phyloP scores from a whole-genome alignment of 805 yeast species.

The Pichia ethanolica region DNA sequence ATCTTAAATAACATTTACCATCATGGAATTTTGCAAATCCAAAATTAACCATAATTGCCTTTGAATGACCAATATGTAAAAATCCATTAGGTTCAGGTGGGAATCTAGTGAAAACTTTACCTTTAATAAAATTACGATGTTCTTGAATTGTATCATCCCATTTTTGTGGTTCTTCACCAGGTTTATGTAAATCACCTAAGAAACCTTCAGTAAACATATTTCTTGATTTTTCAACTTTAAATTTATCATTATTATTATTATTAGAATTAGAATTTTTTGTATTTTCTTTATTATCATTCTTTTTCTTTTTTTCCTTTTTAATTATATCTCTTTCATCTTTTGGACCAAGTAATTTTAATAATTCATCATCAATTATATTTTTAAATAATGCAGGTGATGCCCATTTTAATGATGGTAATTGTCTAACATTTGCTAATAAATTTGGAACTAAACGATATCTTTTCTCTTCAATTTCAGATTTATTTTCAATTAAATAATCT shows the following conservation, averaged over 20 bases:
- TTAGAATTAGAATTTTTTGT: neutral
- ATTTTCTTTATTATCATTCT: slow-evolving; percentile 47
- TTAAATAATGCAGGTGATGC: slow-evolving; percentile 84
- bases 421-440: slow-evolving; percentile 69
- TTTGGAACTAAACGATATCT: slow-evolving; percentile 77
- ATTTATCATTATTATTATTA: slow-evolving; percentile 1
- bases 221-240: slow-evolving; percentile 30
- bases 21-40: slow-evolving; percentile 87
- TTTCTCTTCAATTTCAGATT: slow-evolving; percentile 53
- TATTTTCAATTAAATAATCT: slow-evolving; percentile 52
- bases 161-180: slow-evolving; percentile 91
- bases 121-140: slow-evolving; percentile 72
- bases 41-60: slow-evolving; percentile 95
- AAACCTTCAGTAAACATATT: slow-evolving; percentile 95
- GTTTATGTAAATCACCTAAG: slow-evolving; percentile 87
- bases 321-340: slow-evolving; percentile 89
- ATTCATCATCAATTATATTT: slow-evolving; percentile 73
- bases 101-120: slow-evolving; percentile 85
- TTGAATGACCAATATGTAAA: slow-evolving; percentile 94
- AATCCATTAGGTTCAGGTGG: slow-evolving; percentile 99
- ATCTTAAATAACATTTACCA: slow-evolving; percentile 88
- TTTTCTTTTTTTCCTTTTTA: slow-evolving; percentile 67
- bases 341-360: slow-evolving; percentile 76
- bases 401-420: slow-evolving; percentile 75
- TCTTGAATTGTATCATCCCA: slow-evolving; percentile 76